phyloP scores from a whole-genome alignment of 805 yeast species.

The Schwanniomyces polymorphus region DNA sequence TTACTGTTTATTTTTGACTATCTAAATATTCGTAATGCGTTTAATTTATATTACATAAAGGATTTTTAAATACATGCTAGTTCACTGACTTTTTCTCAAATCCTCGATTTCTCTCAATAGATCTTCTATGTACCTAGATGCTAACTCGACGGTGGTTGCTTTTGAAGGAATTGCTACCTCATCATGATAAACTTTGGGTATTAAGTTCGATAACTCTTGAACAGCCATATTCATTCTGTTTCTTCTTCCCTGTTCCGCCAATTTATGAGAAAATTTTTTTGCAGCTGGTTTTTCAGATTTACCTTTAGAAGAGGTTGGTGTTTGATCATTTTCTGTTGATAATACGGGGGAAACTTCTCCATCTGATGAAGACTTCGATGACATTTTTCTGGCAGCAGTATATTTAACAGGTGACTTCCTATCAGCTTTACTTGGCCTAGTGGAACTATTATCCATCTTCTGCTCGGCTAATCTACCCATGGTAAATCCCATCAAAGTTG shows the following conservation, averaged over 20 bases:
- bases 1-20: background rate
- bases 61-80: background rate
- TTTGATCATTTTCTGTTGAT: conserved; percentile 1
- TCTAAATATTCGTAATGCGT: background rate
- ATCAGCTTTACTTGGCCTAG: conserved; percentile 10
- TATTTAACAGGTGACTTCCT: conserved; percentile 1
- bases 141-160: conserved; percentile 93
- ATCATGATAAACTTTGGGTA: conserved; percentile 63
- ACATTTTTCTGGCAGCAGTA: conserved; percentile 4
- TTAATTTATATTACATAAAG: background rate
- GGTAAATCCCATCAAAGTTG: conserved; percentile 46
- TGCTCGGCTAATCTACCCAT: conserved; percentile 46
- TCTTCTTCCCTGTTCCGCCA: conserved; percentile 95
- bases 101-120: conserved; percentile 29
- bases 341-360: conserved; percentile 21
- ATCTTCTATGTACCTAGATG: conserved; percentile 62
- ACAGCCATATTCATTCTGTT: conserved; percentile 90
- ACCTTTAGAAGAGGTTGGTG: conserved; percentile 5
- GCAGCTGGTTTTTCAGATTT: conserved; percentile 29
- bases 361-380: conserved; percentile 7
- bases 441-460: conserved; percentile 7
- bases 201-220: conserved; percentile 64
- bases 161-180: conserved; percentile 73
- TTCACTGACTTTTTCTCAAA: conserved; percentile 4
- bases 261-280: conserved; percentile 76